Evolutionary conservation across 148 eudicot genomes (phyloP), one percentile per base, ranked within the genome.

Genomic region (Polygonum maritimum): DNA sequence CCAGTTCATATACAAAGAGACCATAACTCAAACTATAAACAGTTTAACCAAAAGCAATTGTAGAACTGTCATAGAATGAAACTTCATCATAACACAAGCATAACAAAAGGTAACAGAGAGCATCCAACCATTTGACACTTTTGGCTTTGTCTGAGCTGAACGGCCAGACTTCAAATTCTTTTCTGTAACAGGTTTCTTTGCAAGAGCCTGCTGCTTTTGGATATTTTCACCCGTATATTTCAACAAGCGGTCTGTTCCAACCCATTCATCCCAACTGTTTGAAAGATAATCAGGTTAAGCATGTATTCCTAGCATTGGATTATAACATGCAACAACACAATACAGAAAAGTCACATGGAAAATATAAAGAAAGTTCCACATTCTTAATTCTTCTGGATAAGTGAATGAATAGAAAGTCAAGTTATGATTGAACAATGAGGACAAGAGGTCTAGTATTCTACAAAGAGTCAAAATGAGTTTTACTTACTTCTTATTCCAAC

Each of bases 251-350:
- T 88, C 96, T 54, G 76, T 69, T 73, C 89, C 94, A 79, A 95
- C 99, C 99, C 99, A 95, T 88, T 95, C 99, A 86, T 95, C 99
- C 99, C 99, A 95, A 84, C 99, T 95, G 92, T 83, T 84, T 81
- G 49, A 77, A 87, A 82, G 67, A 89, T 79, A 76, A 79, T 74
- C 36, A 76, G 62, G 67, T 73, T 77, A 82, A 79, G 79, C 18
- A 69, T 82, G 55, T 38, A 78, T 65, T 48, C 41, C 57, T 19
- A 67, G 21, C 44, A 67, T 67, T 67, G 45, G 10, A 35, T 35
- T 67, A 60, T 15, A 67, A 16, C 9, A 36, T 35, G 16, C 44
- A 36, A 67, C 26, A 16, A 57, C 14, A 60, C 36, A 60, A 19
- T 16, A 60, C 36, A 12, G 65, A 35, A 58, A 58, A 3, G 2